Conservation (phyloP, 139 green algal genomes). For the Chlorella sorokiniana region DNA sequence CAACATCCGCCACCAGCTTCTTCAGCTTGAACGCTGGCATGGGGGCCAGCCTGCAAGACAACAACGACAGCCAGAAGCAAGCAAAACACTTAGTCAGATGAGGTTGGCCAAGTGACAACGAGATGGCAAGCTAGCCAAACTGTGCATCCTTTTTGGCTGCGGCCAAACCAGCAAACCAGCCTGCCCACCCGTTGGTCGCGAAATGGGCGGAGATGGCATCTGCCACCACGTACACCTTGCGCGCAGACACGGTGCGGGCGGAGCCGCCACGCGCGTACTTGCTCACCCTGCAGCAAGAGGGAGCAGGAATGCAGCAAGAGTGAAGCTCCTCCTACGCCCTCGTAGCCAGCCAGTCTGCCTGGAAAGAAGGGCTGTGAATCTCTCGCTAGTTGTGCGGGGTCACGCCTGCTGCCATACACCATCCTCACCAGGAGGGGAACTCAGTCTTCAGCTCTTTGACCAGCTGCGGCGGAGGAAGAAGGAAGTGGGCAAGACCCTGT, state of each 20-base stretch:
- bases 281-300: conserved; percentile 24
- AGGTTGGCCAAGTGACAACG: not conserved
- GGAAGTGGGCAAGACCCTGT: not conserved
- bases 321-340: too few species aligned
- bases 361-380: too few species aligned
- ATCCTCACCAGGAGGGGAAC: conserved; percentile 37
- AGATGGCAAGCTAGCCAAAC: not conserved
- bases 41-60: conserved; percentile 42
- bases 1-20: conserved; percentile 43
- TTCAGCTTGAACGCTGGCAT: conserved; percentile 48
- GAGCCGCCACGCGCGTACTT: conserved; percentile 64
- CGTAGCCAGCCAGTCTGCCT: too few species aligned
- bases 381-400: too few species aligned
- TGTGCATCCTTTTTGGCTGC: not conserved
- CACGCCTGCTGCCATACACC: not conserved
- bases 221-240: conserved; percentile 62
- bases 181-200: conserved; percentile 12
- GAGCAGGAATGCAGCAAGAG: too few species aligned
- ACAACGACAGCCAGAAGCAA: not conserved
- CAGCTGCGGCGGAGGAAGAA: conserved; percentile 8
- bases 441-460: conserved; percentile 58
- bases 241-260: conserved; percentile 50
- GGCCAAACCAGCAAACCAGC: not conserved
- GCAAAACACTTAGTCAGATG: not conserved
- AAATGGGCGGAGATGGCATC: conserved; percentile 60